Conservation (phyloP, 2,329 filamentous ascomycete genomes). For the Neonectria punicea region DNA sequence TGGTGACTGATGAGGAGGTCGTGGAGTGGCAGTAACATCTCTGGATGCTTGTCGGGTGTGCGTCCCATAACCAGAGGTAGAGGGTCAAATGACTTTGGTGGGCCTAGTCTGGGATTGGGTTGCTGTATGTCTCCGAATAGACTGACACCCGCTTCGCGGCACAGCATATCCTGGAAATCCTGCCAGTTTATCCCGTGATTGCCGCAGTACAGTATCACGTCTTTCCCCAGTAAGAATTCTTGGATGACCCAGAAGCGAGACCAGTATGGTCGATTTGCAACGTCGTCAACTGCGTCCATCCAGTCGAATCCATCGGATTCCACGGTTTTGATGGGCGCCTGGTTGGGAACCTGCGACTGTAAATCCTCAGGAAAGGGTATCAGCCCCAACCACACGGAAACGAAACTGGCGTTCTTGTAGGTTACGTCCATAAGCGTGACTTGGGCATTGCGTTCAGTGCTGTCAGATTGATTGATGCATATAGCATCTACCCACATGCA, state of each 20-base stretch:
- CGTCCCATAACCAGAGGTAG: background rate
- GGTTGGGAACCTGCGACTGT: background rate
- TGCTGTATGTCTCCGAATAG: background rate
- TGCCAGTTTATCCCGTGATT: background rate
- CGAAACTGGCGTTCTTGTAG: background rate
- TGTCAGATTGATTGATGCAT: background rate
- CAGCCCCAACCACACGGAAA: background rate
- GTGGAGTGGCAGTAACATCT: background rate
- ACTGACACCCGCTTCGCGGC: background rate
- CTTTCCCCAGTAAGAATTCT: background rate
- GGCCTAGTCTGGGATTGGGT: background rate
- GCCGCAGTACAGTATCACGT: background rate
- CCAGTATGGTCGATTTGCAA: background rate
- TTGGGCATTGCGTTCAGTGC: background rate
- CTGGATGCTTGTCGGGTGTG: background rate
- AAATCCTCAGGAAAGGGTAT: background rate
- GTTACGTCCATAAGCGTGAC: background rate
- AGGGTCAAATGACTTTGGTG: background rate
- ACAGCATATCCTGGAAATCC: background rate
- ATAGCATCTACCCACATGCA: background rate
- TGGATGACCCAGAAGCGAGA: constrained; percentile 1
- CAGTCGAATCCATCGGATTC: background rate
- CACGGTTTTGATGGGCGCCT: background rate
- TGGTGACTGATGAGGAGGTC: background rate
- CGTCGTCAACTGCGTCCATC: background rate